These are phyloP conservation scores for Rhododendron molle DNA, from an alignment of 148 eudicot genomes.

Conservation along the genomic window DNA sequence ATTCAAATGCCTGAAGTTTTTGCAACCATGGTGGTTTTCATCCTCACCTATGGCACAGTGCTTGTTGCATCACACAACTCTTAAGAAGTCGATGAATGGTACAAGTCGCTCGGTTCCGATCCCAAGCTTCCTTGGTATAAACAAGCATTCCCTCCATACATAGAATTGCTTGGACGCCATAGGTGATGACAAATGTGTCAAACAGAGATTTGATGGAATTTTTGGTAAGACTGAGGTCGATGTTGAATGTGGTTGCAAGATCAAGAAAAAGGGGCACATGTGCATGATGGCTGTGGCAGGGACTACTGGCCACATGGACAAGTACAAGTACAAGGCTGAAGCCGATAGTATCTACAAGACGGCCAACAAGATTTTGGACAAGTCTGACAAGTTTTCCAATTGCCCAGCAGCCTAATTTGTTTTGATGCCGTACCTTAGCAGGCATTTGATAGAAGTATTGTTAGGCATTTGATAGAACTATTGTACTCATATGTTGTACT, in stretches of 20 bases:
- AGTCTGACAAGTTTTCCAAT: background rate
- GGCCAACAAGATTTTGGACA: background rate
- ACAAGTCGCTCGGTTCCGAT: background rate
- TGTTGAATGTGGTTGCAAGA: background rate
- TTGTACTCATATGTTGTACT: background rate
- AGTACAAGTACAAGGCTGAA: background rate
- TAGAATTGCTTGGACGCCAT: background rate
- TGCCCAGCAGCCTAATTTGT: background rate
- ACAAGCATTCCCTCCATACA: background rate
- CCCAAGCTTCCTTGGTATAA: background rate
- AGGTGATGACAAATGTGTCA: background rate
- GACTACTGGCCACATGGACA: background rate
- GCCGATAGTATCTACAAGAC: background rate
- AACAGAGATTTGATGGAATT: background rate
- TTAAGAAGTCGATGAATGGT: background rate
- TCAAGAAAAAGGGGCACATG: background rate
- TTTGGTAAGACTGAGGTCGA: background rate
- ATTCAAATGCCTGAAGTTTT: background rate
- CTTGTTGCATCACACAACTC: background rate
- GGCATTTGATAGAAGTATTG: background rate
- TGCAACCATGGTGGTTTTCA: background rate
- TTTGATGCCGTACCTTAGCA: background rate
- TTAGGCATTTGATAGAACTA: background rate
- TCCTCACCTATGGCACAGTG: background rate
- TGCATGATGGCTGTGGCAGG: background rate